Conservation (phyloP, 495 filamentous ascomycete genomes). For the Jackrogersella minutella region DNA sequence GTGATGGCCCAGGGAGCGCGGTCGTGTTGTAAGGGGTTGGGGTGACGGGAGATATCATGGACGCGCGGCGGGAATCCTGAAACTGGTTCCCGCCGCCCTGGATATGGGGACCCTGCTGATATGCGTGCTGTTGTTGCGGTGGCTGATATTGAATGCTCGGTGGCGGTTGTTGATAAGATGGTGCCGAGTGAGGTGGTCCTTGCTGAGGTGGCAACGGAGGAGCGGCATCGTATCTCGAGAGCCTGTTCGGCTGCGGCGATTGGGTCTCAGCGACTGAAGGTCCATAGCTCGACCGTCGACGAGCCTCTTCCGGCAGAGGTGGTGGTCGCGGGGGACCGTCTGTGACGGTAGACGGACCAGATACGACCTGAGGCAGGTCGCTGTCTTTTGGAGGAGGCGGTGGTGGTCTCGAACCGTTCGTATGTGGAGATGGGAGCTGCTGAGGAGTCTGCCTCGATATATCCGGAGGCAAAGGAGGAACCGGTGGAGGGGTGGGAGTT, state of each 20-base stretch:
- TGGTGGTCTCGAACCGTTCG: constrained; percentile 44
- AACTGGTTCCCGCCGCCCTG: constrained; percentile 23
- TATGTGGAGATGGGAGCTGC: constrained; percentile 24
- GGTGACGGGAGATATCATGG: constrained; percentile 41
- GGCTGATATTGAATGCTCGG: constrained; percentile 43
- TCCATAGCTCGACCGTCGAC: constrained; percentile 44
- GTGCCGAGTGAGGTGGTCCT: constrained; percentile 30
- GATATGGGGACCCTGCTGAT: constrained; percentile 33
- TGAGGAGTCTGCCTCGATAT: constrained; percentile 48
- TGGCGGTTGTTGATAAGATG: constrained; percentile 37
- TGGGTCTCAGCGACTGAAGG: constrained; percentile 25
- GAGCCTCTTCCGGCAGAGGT: constrained; percentile 46
- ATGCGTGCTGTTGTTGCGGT: constrained; percentile 39
- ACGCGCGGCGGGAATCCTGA: constrained; percentile 40
- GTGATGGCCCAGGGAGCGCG: constrained; percentile 20
- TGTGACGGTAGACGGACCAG: constrained; percentile 16
- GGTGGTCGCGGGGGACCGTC: constrained; percentile 50
- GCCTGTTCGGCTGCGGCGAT: constrained; percentile 36
- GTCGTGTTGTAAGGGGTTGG: constrained; percentile 33
- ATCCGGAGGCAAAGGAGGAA: constrained; percentile 75
- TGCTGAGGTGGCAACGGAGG: constrained; percentile 52
- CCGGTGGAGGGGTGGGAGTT: constrained; percentile 65
- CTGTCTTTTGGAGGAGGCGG: constrained; percentile 57
- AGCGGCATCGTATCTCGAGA: constrained; percentile 54
- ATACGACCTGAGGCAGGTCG: constrained; percentile 37